Percentiles rank a stretch among this genome's conserved stretches.
phyloP scores from a whole-genome alignment of 2,329 filamentous ascomycete species.

The Alternaria conjuncta region DNA sequence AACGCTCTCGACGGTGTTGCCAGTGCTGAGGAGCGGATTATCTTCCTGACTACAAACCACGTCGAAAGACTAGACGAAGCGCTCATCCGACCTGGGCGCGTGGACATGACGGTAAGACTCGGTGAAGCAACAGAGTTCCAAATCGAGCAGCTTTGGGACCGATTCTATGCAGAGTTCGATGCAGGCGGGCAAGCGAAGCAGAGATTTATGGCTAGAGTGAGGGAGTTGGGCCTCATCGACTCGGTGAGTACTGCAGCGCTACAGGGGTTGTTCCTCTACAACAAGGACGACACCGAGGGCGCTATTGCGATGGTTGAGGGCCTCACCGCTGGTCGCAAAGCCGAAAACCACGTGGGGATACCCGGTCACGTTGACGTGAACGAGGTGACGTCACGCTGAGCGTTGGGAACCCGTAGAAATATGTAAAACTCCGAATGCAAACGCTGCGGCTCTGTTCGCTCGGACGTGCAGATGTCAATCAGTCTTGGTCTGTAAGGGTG shows the following conservation, averaged over 20 bases:
- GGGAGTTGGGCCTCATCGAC: constrained; percentile 73
- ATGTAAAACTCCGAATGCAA: not conserved
- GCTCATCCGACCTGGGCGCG: constrained; percentile 85
- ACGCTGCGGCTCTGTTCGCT: not conserved
- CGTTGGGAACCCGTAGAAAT: constrained; percentile 3
- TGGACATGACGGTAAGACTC: constrained; percentile 91
- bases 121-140: constrained; percentile 88
- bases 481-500: not conserved
- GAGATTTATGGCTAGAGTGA: constrained; percentile 74
- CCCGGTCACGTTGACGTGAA: constrained; percentile 39
- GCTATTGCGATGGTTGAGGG: constrained; percentile 81
- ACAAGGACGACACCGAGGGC: constrained; percentile 88
- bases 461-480: constrained; percentile 6
- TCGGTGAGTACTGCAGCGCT: constrained; percentile 85
- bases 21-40: constrained; percentile 89
- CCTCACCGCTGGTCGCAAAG: constrained; percentile 50
- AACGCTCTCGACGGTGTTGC: constrained; percentile 80
- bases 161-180: constrained; percentile 90
- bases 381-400: constrained; percentile 14
- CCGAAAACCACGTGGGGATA: constrained; percentile 37
- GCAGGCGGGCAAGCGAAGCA: constrained; percentile 65
- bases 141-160: constrained; percentile 86
- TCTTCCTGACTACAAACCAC: constrained; percentile 95
- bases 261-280: constrained; percentile 92
- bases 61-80: constrained; percentile 88